These are phyloP conservation scores for Cystofilobasidium capitatum DNA, from an alignment of 768 basidiomycete species.

Conservation along the genomic window DNA sequence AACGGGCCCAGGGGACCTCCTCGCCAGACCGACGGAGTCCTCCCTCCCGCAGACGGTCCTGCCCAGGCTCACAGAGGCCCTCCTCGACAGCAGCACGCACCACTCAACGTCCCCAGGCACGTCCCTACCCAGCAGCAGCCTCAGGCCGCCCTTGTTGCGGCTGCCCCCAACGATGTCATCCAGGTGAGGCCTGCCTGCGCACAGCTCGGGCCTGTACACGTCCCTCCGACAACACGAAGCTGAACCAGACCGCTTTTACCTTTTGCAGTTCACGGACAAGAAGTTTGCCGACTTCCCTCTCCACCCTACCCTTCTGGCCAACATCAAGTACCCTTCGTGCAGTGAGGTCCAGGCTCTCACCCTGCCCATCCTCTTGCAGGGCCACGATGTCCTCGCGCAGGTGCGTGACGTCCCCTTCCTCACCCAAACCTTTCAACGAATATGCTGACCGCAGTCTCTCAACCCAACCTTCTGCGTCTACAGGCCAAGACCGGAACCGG, in stretches of 20 bases:
- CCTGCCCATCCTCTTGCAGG: conserved; percentile 5
- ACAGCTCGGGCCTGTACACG: no score
- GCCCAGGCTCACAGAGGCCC: conserved; percentile 5
- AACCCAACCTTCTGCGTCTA: not conserved
- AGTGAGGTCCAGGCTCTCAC: conserved; percentile 9
- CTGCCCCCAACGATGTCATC: not conserved
- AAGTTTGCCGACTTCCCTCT: conserved; percentile 2
- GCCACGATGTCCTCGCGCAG: conserved; percentile 10
- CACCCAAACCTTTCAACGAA: no score
- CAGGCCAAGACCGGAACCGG: conserved; percentile 79
- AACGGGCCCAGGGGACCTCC: not conserved
- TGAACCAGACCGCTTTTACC: no score
- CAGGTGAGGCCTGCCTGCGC: no score
- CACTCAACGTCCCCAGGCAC: no score
- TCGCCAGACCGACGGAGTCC: not conserved
- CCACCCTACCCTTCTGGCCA: not conserved
- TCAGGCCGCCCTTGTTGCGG: not conserved
- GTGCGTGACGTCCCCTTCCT: not conserved
- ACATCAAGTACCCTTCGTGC: not conserved
- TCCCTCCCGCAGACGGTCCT: not conserved
- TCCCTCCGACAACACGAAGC: no score
- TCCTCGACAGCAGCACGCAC: no score
- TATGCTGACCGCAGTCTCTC: not conserved
- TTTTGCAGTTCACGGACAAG: conserved; percentile 7
- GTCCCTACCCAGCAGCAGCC: not conserved